These are phyloP conservation scores for Podospora bellae-mahoneyi DNA, from an alignment of 495 filamentous ascomycete species.

Conservation along the genomic window DNA sequence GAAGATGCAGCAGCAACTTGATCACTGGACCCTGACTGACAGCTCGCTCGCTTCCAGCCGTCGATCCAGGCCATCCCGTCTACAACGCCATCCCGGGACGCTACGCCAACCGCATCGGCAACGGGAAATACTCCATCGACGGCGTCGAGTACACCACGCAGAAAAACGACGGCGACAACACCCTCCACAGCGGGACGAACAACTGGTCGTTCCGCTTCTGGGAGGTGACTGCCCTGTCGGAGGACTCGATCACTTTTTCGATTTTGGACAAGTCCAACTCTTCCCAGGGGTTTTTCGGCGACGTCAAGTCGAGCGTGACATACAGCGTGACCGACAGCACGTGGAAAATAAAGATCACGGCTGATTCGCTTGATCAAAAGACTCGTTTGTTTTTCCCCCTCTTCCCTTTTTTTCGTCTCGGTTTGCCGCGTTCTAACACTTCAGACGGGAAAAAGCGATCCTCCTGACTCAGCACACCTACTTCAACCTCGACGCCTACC, in stretches of 20 bases:
- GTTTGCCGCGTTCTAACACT: background rate
- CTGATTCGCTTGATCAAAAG: constrained; percentile 46
- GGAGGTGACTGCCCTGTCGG: constrained; percentile 53
- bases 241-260: constrained; percentile 74
- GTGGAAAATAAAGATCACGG: constrained; percentile 55
- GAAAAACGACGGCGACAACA: constrained; percentile 56
- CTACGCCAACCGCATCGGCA: constrained; percentile 56
- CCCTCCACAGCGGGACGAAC: constrained; percentile 58
- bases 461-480: constrained; percentile 80
- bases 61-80: constrained; percentile 48
- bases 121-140: constrained; percentile 52
- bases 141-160: constrained; percentile 47
- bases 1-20: background rate
- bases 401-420: too few species aligned
- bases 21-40: background rate
- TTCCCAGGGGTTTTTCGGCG: constrained; percentile 68
- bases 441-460: constrained; percentile 44
- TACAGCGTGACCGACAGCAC: constrained; percentile 55
- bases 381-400: constrained; percentile 40
- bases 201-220: constrained; percentile 57
- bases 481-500: constrained; percentile 82
- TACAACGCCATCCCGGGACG: constrained; percentile 53
- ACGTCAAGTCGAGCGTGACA: constrained; percentile 67
- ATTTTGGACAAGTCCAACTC: constrained; percentile 63
- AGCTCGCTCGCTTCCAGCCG: constrained; percentile 27